Evolutionary conservation across 2,329 filamentous ascomycete species (phyloP).

Genomic region (Aspergillus melleus): DNA sequence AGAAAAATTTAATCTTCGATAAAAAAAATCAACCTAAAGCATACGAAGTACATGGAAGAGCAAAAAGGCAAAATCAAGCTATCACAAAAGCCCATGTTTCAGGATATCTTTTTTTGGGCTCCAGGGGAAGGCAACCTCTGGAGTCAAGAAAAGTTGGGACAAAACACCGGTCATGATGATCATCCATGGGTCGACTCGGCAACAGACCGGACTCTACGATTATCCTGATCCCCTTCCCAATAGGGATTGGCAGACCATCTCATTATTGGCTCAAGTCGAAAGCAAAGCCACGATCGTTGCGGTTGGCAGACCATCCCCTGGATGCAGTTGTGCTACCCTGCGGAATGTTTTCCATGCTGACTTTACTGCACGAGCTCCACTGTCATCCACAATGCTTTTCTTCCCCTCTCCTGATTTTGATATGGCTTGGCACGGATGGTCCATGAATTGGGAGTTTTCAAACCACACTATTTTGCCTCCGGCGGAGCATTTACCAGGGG

Average conservation of each 20-base stretch:
- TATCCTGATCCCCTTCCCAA: constrained; percentile 10
- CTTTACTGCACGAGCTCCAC: constrained; percentile 5
- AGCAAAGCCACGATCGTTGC: constrained; percentile 1
- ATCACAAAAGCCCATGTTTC: constrained; percentile 5
- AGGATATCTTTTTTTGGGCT: constrained; percentile 5
- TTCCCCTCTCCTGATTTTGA: background rate
- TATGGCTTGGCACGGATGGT: background rate
- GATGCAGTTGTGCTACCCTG: background rate
- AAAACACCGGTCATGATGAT: constrained; percentile 19
- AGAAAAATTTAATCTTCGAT: background rate
- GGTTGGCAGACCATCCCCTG: constrained; percentile 6
- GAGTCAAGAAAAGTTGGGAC: constrained; percentile 6
- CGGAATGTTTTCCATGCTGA: background rate
- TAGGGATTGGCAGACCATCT: background rate
- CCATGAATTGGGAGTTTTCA: background rate
- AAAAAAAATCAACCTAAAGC: background rate
- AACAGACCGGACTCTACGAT: constrained; percentile 10
- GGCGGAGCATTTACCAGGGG: background rate
- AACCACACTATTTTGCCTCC: background rate
- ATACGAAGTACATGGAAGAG: background rate
- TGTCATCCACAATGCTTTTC: background rate
- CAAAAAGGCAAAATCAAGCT: background rate
- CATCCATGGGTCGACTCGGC: constrained; percentile 17
- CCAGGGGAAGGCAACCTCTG: constrained; percentile 1
- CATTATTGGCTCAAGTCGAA: constrained; percentile 6